Base-by-base conservation (phyloP, 1,139 yeast genomes). In the Lodderomyces theae region DNA sequence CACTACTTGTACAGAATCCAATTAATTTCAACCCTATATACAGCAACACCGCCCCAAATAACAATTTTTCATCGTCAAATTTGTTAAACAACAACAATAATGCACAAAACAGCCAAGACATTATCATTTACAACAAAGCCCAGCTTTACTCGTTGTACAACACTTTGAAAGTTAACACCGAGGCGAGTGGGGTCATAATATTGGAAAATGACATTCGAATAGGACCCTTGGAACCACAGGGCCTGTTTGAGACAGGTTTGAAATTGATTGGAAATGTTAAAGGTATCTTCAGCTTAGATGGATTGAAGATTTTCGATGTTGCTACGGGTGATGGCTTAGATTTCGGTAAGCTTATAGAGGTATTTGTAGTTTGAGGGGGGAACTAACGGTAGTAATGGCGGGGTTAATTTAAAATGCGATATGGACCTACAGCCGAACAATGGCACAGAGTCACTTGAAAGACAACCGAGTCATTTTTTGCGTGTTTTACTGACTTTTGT, bases 321-420 rank as follows among this genome's bases (percentile, higher is more conserved):
- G 57, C 58, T 30, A 73, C 80, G 21, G 89, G 92, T 3, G 92
- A 85, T 47, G 78, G 81, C 1, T 70, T 82, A 49, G 90, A 82
- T 48, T 82, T 86, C 54, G 90, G 89, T 1, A 75, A 78, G 46
- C 62, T 85, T 40, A 69, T 86, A 16, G 90, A 85, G 52, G 85
- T 86, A 1, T 76, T 82, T 46, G 89, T 85, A 12, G 66, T 66
- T 16, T 43, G 32, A 28, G n/a, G n/a, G n/a, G n/a, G n/a, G n/a
- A n/a, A n/a, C n/a, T n/a, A n/a, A n/a, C n/a, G n/a, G n/a, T n/a
- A n/a, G n/a, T n/a, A n/a, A n/a, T 19, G 22, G 8, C 22, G 22
- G 22, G 22, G 5, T 19, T 19, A 19, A 19, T n/a, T n/a, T n/a
- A n/a, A n/a, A n/a, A n/a, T n/a, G n/a, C n/a, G n/a, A n/a, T n/a